Evolutionary conservation across 176 grass and related monocot genomes (phyloP).

Genomic region (Oryza brachyantha): DNA sequence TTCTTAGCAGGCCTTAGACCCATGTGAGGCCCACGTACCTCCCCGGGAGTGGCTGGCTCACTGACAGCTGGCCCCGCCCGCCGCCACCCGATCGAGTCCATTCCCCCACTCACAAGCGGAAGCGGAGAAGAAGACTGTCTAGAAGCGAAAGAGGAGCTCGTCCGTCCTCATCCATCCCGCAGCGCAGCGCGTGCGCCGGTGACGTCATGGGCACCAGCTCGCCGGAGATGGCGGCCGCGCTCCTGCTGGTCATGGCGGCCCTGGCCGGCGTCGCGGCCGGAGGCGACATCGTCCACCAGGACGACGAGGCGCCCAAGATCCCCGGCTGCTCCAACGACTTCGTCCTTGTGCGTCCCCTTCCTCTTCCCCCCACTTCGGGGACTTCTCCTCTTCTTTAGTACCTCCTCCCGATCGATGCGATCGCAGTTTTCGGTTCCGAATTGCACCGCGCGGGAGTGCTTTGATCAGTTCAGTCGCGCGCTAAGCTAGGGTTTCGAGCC

Average conservation of each 20-base stretch:
- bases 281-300: constrained; percentile 90
- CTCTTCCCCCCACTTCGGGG: neutral
- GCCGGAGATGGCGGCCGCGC: neutral
- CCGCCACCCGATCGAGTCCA: neutral
- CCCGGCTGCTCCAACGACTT: constrained; percentile 92
- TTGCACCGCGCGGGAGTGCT: neutral
- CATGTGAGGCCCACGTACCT: neutral
- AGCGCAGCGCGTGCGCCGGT: too few species aligned
- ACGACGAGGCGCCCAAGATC: constrained; percentile 82
- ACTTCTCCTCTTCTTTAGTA: neutral
- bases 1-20: neutral
- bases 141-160: neutral
- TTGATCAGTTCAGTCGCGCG: neutral
- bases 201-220: constrained; percentile 16
- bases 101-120: too few species aligned
- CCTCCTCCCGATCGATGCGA: neutral
- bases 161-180: neutral
- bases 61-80: neutral
- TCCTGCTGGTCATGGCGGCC: constrained; percentile 37
- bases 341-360: constrained; percentile 49
- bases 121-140: neutral
- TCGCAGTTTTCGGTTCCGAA: neutral
- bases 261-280: constrained; percentile 42
- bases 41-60: neutral
- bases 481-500: neutral